Evolutionary conservation across 225 moss, liverwort and hornwort species (phyloP).

Genomic region (Bryum argenteum): DNA sequence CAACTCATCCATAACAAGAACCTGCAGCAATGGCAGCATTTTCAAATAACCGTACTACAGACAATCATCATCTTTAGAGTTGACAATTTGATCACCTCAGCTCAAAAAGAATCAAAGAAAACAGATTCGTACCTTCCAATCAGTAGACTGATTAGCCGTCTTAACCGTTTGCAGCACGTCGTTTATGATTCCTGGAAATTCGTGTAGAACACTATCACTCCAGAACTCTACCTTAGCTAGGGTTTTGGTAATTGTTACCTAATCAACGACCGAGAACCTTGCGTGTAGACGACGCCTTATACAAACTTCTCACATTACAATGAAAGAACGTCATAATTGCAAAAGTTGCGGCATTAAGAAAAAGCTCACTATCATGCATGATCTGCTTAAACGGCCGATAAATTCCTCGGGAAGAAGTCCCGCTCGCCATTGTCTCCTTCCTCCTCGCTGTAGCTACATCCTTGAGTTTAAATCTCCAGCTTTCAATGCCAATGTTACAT

Average conservation of each 20-base stretch:
- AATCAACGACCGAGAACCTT: slow-evolving; percentile 13
- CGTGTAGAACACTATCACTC: slow-evolving; percentile 5
- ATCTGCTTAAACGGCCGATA: slow-evolving; percentile 56
- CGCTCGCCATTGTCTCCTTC: slow-evolving; percentile 29
- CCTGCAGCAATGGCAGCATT: slow-evolving; percentile 44
- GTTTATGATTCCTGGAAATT: slow-evolving; percentile 67
- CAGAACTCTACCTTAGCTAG: slow-evolving; percentile 2
- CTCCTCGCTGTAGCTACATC: too few relatives aligned
- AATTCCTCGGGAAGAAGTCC: slow-evolving; percentile 38
- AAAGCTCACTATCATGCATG: slow-evolving; percentile 47
- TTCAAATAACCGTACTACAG: not conserved
- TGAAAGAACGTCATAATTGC: not conserved
- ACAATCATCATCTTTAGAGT: not conserved
- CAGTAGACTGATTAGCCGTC: slow-evolving; percentile 52
- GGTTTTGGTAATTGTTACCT: slow-evolving; percentile 12
- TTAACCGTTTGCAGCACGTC: slow-evolving; percentile 87
- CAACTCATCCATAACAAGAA: slow-evolving; percentile 91
- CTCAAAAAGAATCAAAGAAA: not conserved
- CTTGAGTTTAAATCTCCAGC: not conserved
- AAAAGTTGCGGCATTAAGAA: not conserved
- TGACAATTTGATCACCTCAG: not conserved
- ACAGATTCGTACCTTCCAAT: slow-evolving; percentile 78
- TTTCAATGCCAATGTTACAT: slow-evolving; percentile 1
- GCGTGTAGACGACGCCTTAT: not conserved
- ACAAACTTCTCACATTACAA: slow-evolving; percentile 19